Evolutionary conservation across 805 yeast genomes (phyloP).

Genomic region (Candida tallmaniae): DNA sequence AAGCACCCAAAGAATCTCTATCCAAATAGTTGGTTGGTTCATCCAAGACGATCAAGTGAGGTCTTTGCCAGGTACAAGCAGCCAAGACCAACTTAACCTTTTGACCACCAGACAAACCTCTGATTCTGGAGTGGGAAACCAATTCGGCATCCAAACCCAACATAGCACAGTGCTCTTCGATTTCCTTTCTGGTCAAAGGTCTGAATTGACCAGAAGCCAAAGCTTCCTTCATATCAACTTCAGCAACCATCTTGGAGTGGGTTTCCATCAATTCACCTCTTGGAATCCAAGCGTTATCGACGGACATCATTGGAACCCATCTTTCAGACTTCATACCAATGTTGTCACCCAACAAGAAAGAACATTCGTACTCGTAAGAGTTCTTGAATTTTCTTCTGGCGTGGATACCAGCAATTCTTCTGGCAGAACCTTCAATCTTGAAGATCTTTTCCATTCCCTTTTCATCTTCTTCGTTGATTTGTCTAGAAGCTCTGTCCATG

Average conservation of each 20-base stretch:
- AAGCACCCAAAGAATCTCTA: constrained; percentile 99
- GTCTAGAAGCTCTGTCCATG: constrained; percentile 99
- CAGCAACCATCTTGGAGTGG: constrained; percentile 98
- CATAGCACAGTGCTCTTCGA: constrained; percentile 97
- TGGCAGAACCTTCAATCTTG: constrained; percentile 97
- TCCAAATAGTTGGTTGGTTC: constrained; percentile 99
- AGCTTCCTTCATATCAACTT: constrained; percentile 99
- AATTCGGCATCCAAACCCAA: constrained; percentile 98
- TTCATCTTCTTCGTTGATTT: constrained; percentile 95
- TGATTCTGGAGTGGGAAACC: constrained; percentile 99
- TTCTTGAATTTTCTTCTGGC: constrained; percentile 99
- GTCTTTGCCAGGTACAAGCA: constrained; percentile 99
- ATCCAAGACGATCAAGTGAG: constrained; percentile 98
- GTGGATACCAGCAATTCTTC: constrained; percentile 92
- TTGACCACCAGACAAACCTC: constrained; percentile 99
- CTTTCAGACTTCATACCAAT: constrained; percentile 98
- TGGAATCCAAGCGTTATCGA: constrained; percentile 99
- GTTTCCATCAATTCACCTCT: constrained; percentile 87
- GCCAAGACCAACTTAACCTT: constrained; percentile 99
- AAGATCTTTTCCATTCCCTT: constrained; percentile 98
- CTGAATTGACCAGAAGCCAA: constrained; percentile 99
- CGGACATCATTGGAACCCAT: constrained; percentile 99
- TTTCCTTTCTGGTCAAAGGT: constrained; percentile 99
- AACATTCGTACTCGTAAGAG: constrained; percentile 99
- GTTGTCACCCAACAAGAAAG: constrained; percentile 97